Base-by-base conservation (phyloP, 768 basidiomycete species). In the Boletellus sp. region DNA sequence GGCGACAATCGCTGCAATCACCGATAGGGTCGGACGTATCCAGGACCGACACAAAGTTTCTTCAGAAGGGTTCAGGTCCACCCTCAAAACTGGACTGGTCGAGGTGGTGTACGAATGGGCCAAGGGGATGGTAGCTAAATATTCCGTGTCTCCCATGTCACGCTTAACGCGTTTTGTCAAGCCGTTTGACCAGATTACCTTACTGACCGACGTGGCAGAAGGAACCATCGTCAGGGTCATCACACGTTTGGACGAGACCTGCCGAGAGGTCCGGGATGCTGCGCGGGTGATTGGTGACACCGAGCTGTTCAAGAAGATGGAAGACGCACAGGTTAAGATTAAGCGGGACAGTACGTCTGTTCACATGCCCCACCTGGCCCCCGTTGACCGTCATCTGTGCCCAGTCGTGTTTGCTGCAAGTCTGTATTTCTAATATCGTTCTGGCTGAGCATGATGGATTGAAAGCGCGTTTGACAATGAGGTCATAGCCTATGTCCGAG, bases 101-200 rank as follows among this genome's bases (percentile, higher is more conserved):
- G 95, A 99, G 64, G 96, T 95, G 2, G 96, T 97, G 7, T 97
- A 98, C 63, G 96, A 98, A 68, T 99, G 96, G 96, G 94, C 96
- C 0, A 92, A 88, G 67, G 96, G 96, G 47, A 97, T 95, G 94
- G 95, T 95, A 59, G 17, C 58, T 83, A 54, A 38, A n/a, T 16
- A 13, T 24, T 51, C 4, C 47, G 5, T 16, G 5, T 12, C 11
- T 24, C 1, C 9, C 37, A 43, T 42, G 31, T 13, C 28, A n/a
- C 10, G 16, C 33, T 34, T 50, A n/a, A 48, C 31, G 24, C 37
- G 12, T 11, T 20, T 37, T 38, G 45, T 54, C 31, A 58, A 99
- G 95, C 91, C 96, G 1, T 99, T 99, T 67, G 84, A 94, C 62
- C 88, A 98, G 66, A 95, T 99, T 57, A 92, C 91, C 1, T 70